Evolutionary conservation across 2,329 filamentous ascomycete species (phyloP).

Genomic region (Alternaria burnsii): DNA sequence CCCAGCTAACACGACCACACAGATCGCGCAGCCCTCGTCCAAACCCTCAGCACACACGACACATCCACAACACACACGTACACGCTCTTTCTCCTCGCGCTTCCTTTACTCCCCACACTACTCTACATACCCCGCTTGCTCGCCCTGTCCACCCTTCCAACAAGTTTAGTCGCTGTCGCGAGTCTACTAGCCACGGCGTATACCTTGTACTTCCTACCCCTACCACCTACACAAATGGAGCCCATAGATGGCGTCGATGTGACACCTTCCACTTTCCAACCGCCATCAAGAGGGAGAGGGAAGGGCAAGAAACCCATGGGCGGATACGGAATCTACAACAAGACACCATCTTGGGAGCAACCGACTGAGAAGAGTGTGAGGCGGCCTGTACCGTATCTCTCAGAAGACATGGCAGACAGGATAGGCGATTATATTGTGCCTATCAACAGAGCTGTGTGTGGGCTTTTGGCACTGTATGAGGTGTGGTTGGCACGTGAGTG

Average conservation of each 20-base stretch:
- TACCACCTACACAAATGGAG: conserved; percentile 57
- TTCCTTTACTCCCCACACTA: conserved; percentile 66
- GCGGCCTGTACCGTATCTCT: conserved; percentile 34
- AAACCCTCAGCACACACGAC: conserved; percentile 49
- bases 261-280: background rate
- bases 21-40: conserved; percentile 43
- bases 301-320: conserved; percentile 16
- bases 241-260: conserved; percentile 17
- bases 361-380: conserved; percentile 14
- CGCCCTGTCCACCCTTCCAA: conserved; percentile 50
- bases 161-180: conserved; percentile 67
- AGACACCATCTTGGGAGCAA: conserved; percentile 16
- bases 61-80: conserved; percentile 57
- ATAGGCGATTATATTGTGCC: conserved; percentile 67
- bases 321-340: conserved; percentile 16
- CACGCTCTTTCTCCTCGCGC: conserved; percentile 62
- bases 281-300: conserved; percentile 16
- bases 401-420: conserved; percentile 51
- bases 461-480: conserved; percentile 58
- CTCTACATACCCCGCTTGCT: conserved; percentile 65
- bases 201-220: conserved; percentile 65
- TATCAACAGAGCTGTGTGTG: conserved; percentile 66
- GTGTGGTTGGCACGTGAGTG: conserved; percentile 35
- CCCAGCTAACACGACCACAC: conserved; percentile 2
- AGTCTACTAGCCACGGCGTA: conserved; percentile 71